Evolutionary conservation across 768 basidiomycete species (phyloP), one percentile per base, ranked within the genome.

Genomic region (Boletus rubroflammeus): DNA sequence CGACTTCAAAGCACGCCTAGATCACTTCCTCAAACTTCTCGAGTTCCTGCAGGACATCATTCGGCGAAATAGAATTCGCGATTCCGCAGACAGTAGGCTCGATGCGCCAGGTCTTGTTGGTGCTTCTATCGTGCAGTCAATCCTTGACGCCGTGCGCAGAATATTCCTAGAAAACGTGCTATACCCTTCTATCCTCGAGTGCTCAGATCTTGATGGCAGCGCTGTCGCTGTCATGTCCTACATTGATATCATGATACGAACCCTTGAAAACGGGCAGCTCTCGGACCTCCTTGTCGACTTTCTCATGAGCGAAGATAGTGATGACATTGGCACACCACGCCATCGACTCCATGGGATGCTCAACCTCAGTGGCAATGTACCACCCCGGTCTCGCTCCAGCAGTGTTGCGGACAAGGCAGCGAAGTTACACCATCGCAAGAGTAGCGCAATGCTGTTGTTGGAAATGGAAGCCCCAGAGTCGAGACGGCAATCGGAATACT

Each of bases 171-270:
- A 95, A 71, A 96, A 93, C 62, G 87, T 98, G 21, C 74, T 98
- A 29, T 96, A 96, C 67, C 91, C 96, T 0, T 91, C 93, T 10
- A 83, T 98, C 47, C 77, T 97, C 45, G 95, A 98, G 67, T 95
- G 93, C 70, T 94, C 94, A 0, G 90, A 92, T 56, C 66, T 78
- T 5, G 96, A 98, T 67, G 96, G 96, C n/a, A 96, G 93, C 57
- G 90, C 94, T 0, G 88, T 97, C 2, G 94, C 96, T 10, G 94
- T 98, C 51, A 85, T 98, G 82, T 92, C 90, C 15, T 98, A 98
- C 67, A 84, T 98, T 58, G 93, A 97, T 60, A 82, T 92, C 63
- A 88, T 93, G 79, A 78, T 93, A 49, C 80, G 84, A 53, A 90
- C 86, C 0, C 77, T 95, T 6, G 78, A 82, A 34, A 77, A 82